Evolutionary conservation across 164 flowering plant genomes (phyloP).

Genomic region (Vitis riparia): DNA sequence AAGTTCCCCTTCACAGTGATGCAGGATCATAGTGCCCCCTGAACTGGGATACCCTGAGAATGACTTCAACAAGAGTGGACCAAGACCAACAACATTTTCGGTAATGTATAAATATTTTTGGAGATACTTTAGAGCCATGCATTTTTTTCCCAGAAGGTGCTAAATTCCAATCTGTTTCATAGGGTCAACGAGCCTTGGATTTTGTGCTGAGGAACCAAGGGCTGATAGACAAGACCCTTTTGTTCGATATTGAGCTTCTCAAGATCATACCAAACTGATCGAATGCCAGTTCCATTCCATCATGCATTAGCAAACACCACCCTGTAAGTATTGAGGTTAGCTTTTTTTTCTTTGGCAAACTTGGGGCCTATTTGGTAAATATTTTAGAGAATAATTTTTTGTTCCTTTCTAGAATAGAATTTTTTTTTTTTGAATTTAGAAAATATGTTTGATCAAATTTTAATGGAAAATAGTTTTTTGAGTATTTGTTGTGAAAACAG

Average conservation of each 20-base stretch:
- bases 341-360: not conserved
- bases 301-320: not conserved
- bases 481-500: too few species aligned
- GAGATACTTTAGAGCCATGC: not conserved
- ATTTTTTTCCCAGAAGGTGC: not conserved
- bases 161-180: slow-evolving; percentile 13
- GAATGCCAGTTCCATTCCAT: not conserved
- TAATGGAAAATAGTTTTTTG: too few species aligned
- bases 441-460: too few species aligned
- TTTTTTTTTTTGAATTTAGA: too few species aligned
- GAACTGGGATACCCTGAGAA: slow-evolving; percentile 94
- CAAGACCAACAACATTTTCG: slow-evolving; percentile 89
- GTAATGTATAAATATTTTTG: slow-evolving; percentile 31
- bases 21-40: slow-evolving; percentile 97
- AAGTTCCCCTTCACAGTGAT: slow-evolving; percentile 30
- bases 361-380: too few species aligned
- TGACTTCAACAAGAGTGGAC: slow-evolving; percentile 78
- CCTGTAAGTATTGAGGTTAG: not conserved
- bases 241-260: slow-evolving; percentile 91
- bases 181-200: slow-evolving; percentile 95
- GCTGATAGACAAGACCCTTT: slow-evolving; percentile 88
- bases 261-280: slow-evolving; percentile 66
- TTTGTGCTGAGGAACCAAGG: slow-evolving; percentile 98
- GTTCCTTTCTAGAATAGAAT: too few species aligned
- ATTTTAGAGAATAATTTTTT: too few species aligned